These are phyloP conservation scores for Populus hybrid DNA, from an alignment of 441 rosid genomes.

Conservation along the genomic window DNA sequence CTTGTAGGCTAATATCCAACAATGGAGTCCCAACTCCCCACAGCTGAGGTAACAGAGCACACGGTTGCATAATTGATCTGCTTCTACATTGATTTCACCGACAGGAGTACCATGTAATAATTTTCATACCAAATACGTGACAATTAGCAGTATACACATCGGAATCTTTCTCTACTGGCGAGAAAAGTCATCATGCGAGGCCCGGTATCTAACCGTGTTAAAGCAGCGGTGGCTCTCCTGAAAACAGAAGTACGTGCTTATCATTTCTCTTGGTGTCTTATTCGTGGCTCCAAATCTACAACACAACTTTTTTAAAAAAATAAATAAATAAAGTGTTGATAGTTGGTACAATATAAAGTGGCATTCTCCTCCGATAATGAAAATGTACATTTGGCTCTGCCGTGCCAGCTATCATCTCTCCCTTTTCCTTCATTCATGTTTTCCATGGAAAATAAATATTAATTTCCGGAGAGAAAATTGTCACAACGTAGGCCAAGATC, in stretches of 20 bases:
- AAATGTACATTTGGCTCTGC: background rate
- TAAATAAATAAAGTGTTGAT: no score
- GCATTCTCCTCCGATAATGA: background rate
- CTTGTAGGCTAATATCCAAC: background rate
- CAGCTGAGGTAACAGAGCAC: background rate
- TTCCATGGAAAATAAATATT: background rate
- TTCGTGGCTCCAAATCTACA: background rate
- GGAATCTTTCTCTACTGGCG: background rate
- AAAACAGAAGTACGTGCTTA: background rate
- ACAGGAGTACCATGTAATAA: background rate
- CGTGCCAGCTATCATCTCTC: background rate
- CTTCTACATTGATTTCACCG: background rate
- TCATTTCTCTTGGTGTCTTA: background rate
- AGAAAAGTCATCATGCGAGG: background rate
- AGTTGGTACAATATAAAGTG: background rate
- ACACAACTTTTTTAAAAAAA: background rate
- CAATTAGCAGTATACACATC: background rate
- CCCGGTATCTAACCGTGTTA: background rate
- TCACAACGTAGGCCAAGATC: slow-evolving; percentile 7
- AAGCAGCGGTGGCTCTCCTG: background rate
- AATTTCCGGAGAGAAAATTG: background rate
- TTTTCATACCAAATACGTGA: background rate
- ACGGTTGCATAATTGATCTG: background rate
- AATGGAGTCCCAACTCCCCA: background rate
- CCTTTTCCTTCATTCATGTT: slow-evolving; percentile 1